Percentiles rank a stretch among this genome's conserved stretches.
These are phyloP conservation scores for Cetraspora pellucida DNA, from an alignment of 192 early-diverging fungal genomes.

Conservation along the genomic window DNA sequence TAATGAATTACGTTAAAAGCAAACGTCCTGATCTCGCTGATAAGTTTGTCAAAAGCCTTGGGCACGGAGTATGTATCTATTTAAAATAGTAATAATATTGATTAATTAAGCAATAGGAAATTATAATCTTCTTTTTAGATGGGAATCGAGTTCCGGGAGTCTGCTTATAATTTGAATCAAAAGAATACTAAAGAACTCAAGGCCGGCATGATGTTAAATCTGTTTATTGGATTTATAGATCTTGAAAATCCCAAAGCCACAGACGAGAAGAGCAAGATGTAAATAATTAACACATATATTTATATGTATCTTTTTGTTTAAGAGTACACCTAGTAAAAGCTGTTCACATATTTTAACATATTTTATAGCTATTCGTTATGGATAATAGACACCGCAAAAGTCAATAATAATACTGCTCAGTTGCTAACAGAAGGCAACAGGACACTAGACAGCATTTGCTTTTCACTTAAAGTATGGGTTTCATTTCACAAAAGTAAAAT, in stretches of 20 bases:
- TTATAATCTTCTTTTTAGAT: slow-evolving; percentile 53
- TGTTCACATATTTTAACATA: neutral
- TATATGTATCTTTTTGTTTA: no score
- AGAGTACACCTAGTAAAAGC: no score
- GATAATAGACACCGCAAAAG: slow-evolving; percentile 80
- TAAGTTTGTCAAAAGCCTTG: slow-evolving; percentile 87
- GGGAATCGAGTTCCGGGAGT: slow-evolving; percentile 94
- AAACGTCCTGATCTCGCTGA: slow-evolving; percentile 84
- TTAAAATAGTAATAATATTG: slow-evolving; percentile 4
- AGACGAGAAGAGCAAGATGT: slow-evolving; percentile 74
- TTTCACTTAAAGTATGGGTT: slow-evolving; percentile 37
- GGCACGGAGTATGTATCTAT: slow-evolving; percentile 66
- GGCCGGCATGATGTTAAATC: slow-evolving; percentile 82
- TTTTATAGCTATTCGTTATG: slow-evolving; percentile 73
- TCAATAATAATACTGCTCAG: slow-evolving; percentile 57
- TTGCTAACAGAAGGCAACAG: slow-evolving; percentile 37
- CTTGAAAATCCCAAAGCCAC: slow-evolving; percentile 72
- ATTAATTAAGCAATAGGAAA: neutral
- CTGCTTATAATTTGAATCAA: slow-evolving; percentile 72
- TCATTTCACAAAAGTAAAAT: slow-evolving; percentile 42
- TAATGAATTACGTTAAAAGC: slow-evolving; percentile 67
- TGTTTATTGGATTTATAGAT: slow-evolving; percentile 85
- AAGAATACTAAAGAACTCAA: slow-evolving; percentile 71
- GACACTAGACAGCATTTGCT: slow-evolving; percentile 7
- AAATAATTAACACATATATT: neutral